phyloP scores from a whole-genome alignment of 2,329 filamentous ascomycete genomes.

The Penicillium sp. region DNA sequence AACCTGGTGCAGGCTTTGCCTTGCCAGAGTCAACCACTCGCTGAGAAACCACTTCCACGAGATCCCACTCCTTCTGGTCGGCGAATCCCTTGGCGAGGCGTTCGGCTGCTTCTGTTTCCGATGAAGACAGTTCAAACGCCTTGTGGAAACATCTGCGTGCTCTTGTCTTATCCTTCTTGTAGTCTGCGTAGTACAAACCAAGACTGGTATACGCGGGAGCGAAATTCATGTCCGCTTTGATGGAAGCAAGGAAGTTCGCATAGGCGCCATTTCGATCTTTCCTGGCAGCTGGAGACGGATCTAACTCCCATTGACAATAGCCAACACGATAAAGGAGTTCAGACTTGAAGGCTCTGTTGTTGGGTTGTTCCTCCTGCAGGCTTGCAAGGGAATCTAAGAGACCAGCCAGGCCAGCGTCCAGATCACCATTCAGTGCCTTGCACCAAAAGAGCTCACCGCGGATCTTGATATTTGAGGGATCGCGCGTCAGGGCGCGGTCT shows the following conservation, averaged over 20 bases:
- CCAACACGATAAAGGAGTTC: conserved; percentile 86
- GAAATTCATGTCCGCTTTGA: conserved; percentile 83
- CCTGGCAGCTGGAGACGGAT: conserved; percentile 69
- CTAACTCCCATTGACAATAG: conserved; percentile 80
- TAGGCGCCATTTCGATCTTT: conserved; percentile 83
- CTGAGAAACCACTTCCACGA: conserved; percentile 88
- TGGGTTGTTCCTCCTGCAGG: conserved; percentile 61
- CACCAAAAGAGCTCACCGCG: conserved; percentile 90
- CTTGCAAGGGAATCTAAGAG: conserved; percentile 68
- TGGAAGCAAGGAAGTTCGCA: conserved; percentile 73
- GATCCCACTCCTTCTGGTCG: conserved; percentile 89
- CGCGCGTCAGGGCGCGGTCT: conserved; percentile 69
- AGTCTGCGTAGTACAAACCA: conserved; percentile 87
- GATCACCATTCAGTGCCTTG: conserved; percentile 76
- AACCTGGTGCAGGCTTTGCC: conserved; percentile 83
- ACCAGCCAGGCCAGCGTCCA: conserved; percentile 64
- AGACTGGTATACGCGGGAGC: conserved; percentile 89
- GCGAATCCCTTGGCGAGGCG: conserved; percentile 83
- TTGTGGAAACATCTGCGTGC: conserved; percentile 94
- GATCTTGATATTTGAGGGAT: conserved; percentile 72
- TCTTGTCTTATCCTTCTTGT: conserved; percentile 79
- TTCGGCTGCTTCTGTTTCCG: conserved; percentile 84
- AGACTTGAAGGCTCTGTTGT: conserved; percentile 70
- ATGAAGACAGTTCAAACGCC: conserved; percentile 85
- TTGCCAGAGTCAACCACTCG: conserved; percentile 93